Percentiles rank a stretch among this genome's conserved stretches.
Evolutionary conservation across 768 basidiomycete species (phyloP).

Genomic region (Lactarius indigo): DNA sequence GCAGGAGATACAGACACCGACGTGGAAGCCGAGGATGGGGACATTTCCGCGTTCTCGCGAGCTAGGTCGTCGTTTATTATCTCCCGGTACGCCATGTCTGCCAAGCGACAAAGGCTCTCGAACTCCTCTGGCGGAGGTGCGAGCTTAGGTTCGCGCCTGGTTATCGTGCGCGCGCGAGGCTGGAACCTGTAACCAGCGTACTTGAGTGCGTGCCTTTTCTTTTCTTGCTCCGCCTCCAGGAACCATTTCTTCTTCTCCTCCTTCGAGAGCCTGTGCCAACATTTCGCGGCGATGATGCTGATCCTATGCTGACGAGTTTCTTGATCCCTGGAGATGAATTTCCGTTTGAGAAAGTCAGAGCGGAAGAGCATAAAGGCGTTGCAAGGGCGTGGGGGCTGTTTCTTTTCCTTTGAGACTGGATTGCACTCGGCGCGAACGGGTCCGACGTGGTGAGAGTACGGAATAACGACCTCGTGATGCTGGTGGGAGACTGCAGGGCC

Average conservation of each 20-base stretch:
- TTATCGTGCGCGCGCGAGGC: slow-evolving; percentile 28
- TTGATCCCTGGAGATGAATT: slow-evolving; percentile 40
- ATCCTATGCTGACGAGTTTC: slow-evolving; percentile 55
- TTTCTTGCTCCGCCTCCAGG: slow-evolving; percentile 30
- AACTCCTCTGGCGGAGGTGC: slow-evolving; percentile 23
- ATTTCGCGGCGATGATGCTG: slow-evolving; percentile 48
- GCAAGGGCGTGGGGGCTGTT: slow-evolving; percentile 45
- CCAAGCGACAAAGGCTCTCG: slow-evolving; percentile 29
- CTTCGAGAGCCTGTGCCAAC: slow-evolving; percentile 45
- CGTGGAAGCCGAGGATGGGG: not conserved
- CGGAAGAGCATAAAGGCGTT: slow-evolving; percentile 61
- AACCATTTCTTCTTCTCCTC: slow-evolving; percentile 38
- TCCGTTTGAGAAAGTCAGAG: slow-evolving; percentile 45
- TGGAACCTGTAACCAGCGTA: slow-evolving; percentile 33
- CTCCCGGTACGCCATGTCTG: slow-evolving; percentile 10
- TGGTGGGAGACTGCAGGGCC: not conserved
- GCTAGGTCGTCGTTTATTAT: not conserved
- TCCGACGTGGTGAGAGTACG: not conserved
- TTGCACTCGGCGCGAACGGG: not conserved
- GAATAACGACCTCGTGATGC: not conserved
- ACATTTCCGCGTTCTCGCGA: not conserved
- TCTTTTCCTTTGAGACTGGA: slow-evolving; percentile 18
- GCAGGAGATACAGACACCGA: not conserved
- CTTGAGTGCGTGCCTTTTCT: slow-evolving; percentile 31
- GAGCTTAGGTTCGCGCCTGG: slow-evolving; percentile 23